Base-by-base conservation (phyloP, 495 filamentous ascomycete species). In the Aspergillus panamensis region DNA sequence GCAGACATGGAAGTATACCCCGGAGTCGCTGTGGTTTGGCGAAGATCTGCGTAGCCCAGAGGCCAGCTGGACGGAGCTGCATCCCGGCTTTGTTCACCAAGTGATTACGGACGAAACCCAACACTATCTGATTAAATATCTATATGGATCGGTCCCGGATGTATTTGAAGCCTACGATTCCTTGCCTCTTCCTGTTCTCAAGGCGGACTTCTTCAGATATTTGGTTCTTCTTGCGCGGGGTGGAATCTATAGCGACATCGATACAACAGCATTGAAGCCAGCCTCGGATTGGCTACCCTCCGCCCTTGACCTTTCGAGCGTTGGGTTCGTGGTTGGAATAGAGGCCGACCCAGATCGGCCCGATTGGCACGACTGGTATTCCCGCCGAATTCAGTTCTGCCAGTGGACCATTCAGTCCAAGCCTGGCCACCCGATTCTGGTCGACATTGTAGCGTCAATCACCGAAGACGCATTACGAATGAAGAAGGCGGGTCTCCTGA, bases 391-490 rank as follows among this genome's bases (percentile, higher is more conserved):
- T 50, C 94, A 98, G 66, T 98, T 98, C 71, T 98, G 94, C 71
- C 94, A 98, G 69, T 98, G 94, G 94, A 98, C 94, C 4, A 96
- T 98, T 51, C 93, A 97, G 67, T 76, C 89, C 42, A 98, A 98
- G 70, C 88, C 94, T 0, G 94, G 94, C 8, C 94, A 98, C 66
- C 94, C 94, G 0, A 87, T 97, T 19, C 77, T 98, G 47, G 82
- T 89, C 25, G 91, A 97, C 55, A 83, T 97, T 51, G 89, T 98
- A 29, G 81, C 89, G 13, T 87, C 85, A 58, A 89, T 98, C 64
- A 96, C 92, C 1, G 78, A 88, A 61, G 84, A 91, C 66, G 87
- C 92, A 7, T 76, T 97, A 39, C 80, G 82, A 54, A 82, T 87
- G 69, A 93, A 96, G 74, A 77, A 80, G 59, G 76, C 76, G 17